Base-by-base conservation (phyloP, 169 alveolate genomes). In the Eimeria maxima region DNA sequence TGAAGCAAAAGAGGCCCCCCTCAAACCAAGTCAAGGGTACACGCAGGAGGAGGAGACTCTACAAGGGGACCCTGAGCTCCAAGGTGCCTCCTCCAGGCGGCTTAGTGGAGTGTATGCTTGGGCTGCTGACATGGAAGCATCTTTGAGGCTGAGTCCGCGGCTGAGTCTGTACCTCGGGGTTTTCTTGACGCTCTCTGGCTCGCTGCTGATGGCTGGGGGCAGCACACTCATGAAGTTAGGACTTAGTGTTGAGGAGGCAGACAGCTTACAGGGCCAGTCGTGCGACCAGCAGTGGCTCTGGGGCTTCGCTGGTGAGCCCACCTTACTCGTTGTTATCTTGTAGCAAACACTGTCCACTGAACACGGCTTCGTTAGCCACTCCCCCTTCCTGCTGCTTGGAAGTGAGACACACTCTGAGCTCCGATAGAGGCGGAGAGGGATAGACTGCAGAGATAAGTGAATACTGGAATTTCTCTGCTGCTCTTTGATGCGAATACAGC, bases 151-250 rank as follows among this genome's bases (percentile, higher is more conserved):
- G 90, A 89, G 95, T 69, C 98, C 97, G 38, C 89, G 92, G 33
- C 90, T 96, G 42, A 96, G 98, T 67, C 93, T 97, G 90, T 76
- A 95, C 60, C 80, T 97, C 22, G 98, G 98, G 55, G 96, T 97
- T 71, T 44, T 97, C 65, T 97, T 97, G 57, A 97, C 98, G 33
- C 95, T 97, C 83, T 81, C 95, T 60, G 98, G 98, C 65, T 97
- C 98, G 22, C 95, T 97, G 81, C 90, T 97, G 83, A 97, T 97
- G 98, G 98, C 98, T 24, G 97, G 97, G 45, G 98, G 98, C 76
- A 97, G 97, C 95, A 96, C 98, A 22, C 96, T 97, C 10, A 97
- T 97, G 98, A 97, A 97, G 71, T 69, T 97, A 83, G 98, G 98
- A 0, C 88, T 97, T 94, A 87, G 97, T 95, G 74, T 97, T 80